A percentile compares a stretch with the other conserved stretches of the same genome.
phyloP scores from a whole-genome alignment of 2,329 filamentous ascomycete genomes.

The Alternaria alternata region DNA sequence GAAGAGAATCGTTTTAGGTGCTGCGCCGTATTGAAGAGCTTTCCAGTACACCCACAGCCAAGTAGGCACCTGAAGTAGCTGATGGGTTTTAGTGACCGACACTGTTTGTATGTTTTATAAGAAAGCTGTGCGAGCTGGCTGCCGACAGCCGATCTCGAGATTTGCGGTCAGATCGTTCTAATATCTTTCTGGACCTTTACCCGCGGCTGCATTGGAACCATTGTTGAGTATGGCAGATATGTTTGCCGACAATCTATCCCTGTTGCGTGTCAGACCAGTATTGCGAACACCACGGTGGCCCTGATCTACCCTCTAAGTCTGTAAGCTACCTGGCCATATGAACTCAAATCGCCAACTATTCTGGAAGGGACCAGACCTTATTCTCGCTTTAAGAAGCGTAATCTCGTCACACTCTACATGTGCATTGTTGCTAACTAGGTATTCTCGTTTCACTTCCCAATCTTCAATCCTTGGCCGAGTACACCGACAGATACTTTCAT shows the following conservation, averaged over 20 bases:
- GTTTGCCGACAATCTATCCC: neutral
- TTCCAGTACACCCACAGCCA: neutral
- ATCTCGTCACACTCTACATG: too few relatives aligned
- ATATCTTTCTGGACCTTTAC: neutral
- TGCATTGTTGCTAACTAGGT: too few relatives aligned
- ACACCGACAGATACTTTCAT: too few relatives aligned
- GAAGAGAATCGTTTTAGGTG: neutral
- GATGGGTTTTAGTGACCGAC: neutral
- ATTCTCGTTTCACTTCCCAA: too few relatives aligned
- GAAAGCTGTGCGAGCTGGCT: neutral
- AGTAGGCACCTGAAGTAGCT: neutral
- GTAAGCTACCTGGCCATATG: too few relatives aligned
- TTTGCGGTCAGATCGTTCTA: neutral
- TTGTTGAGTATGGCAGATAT: slow-evolving; percentile 1
- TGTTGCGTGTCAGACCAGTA: neutral
- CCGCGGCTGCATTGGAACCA: neutral
- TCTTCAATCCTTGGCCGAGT: too few relatives aligned
- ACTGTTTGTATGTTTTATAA: neutral
- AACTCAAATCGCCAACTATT: too few relatives aligned
- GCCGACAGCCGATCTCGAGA: neutral
- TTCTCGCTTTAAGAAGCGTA: too few relatives aligned
- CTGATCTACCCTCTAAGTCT: too few relatives aligned
- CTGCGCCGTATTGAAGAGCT: neutral
- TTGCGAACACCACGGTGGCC: neutral
- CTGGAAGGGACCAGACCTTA: too few relatives aligned